A percentile compares a stretch with the other conserved stretches of the same genome.
phyloP scores from a whole-genome alignment of 495 filamentous ascomycete species.

The Talaromyces ruber region DNA sequence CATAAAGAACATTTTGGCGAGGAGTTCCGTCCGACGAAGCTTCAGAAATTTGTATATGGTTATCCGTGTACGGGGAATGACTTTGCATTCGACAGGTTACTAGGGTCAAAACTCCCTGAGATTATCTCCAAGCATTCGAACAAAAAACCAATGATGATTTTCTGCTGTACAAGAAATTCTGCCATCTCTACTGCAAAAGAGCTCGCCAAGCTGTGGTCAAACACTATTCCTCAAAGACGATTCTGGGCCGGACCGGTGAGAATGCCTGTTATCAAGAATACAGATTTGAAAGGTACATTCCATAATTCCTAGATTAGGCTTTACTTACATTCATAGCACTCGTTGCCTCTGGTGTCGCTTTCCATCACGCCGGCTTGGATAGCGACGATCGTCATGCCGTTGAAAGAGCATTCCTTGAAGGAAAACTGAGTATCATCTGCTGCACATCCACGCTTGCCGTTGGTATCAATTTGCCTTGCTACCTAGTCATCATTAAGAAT shows the following conservation, averaged over 20 bases:
- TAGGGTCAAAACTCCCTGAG: constrained; percentile 64
- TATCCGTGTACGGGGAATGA: constrained; percentile 62
- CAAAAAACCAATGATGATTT: constrained; percentile 84
- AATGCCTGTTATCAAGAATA: constrained; percentile 47
- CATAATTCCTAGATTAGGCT: background rate
- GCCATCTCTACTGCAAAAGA: constrained; percentile 66
- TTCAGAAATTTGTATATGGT: constrained; percentile 83
- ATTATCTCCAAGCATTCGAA: constrained; percentile 70
- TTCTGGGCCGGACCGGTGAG: constrained; percentile 60
- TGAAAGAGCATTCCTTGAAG: constrained; percentile 65
- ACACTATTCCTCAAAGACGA: constrained; percentile 43
- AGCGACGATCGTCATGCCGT: constrained; percentile 58
- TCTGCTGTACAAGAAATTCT: constrained; percentile 80
- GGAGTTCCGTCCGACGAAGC: constrained; percentile 78
- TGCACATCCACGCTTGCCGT: constrained; percentile 93
- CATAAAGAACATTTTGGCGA: constrained; percentile 77
- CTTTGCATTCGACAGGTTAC: constrained; percentile 75
- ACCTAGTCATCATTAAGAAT: constrained; percentile 89
- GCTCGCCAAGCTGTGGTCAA: constrained; percentile 59
- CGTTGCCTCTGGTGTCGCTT: constrained; percentile 68
- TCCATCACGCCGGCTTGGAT: constrained; percentile 88
- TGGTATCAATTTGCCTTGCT: constrained; percentile 87
- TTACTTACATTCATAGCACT: constrained; percentile 30
- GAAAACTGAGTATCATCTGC: constrained; percentile 80
- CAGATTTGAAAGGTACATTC: constrained; percentile 49